Evolutionary conservation across 805 yeast genomes (phyloP), one percentile per base, ranked within the genome.

Genomic region (Zygoascus bituminiphila): DNA sequence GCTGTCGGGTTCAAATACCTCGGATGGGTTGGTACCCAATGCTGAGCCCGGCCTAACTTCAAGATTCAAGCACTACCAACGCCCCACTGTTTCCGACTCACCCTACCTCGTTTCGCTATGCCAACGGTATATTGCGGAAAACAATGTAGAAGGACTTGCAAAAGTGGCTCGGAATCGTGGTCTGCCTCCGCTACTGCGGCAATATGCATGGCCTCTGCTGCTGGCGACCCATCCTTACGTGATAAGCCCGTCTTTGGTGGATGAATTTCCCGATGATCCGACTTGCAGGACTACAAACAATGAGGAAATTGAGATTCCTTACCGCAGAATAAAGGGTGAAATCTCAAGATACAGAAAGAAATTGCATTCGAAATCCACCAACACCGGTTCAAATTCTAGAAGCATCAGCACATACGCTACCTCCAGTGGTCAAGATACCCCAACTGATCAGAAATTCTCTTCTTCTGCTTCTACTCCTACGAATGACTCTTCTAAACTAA

Each of bases 201-300:
- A 78, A 55, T 71, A 75, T 49, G 84, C 86, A 6, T 89, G 97
- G 97, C 96, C 96, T 1, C 66, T 86, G 3, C 64, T 89, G 45
- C 65, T 89, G 49, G 81, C 81, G 55, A 79, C 79, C 57, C 97
- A 89, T 63, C 96, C 97, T 1, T 85, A 81, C 69, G 95, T 87
- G 12, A 65, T 78, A 26, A 72, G 79, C 44, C 96, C 96, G 0
- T 83, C 78, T 56, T 73, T 87, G 33, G 75, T 77, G 52, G 81
- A 87, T 2, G 91, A 74, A 53, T 67, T 69, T 50, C 55, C 59
- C 19, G 44, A 37, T 14, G 48, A 47, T 17, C 54, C 58, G 17
- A 41, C 45, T 12, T 39, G 44, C 22, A 44, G 49, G 25, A 19
- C 53, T 42, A 39, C 50, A 9, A 38, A 51, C 14, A 44, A 26